Evolutionary conservation across 768 basidiomycete species (phyloP).

Genomic region (Mycena haematopus): DNA sequence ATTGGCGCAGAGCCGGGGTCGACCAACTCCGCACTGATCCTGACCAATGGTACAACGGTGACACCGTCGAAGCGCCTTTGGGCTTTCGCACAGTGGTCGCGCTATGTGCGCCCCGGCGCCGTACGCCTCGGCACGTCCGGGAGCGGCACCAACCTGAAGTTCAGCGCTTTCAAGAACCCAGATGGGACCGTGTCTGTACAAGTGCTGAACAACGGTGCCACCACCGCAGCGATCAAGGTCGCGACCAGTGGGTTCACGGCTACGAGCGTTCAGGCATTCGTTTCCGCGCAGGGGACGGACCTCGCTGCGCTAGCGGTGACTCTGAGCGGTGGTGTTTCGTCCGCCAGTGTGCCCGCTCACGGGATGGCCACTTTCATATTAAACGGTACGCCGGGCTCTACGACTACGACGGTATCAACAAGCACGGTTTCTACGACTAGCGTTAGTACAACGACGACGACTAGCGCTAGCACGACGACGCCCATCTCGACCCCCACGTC

Average conservation of each 20-base stretch:
- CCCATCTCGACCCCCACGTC: conserved; percentile 3
- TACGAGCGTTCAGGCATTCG: not conserved
- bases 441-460: not conserved
- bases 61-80: conserved; percentile 22
- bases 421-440: not conserved
- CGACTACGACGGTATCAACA: not conserved
- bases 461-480: not conserved
- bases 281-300: conserved; percentile 17
- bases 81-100: conserved; percentile 27
- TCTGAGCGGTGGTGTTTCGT: conserved; percentile 6
- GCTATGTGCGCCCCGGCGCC: conserved; percentile 24
- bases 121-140: conserved; percentile 21
- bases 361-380: conserved; percentile 22
- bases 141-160: conserved; percentile 1
- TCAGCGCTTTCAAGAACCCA: conserved; percentile 25
- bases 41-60: conserved; percentile 12
- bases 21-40: conserved; percentile 18
- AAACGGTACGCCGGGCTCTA: conserved; percentile 6
- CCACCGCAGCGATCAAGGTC: not conserved
- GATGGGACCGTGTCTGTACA: conserved; percentile 20
- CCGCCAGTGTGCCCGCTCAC: conserved; percentile 17
- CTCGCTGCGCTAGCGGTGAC: not conserved
- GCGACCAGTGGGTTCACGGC: conserved; percentile 16
- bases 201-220: conserved; percentile 18
- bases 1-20: conserved; percentile 21